Percentiles rank a stretch among this genome's conserved stretches.
These are phyloP conservation scores for Anthostomella pinea DNA, from an alignment of 2,329 filamentous ascomycete genomes.

Conservation along the genomic window DNA sequence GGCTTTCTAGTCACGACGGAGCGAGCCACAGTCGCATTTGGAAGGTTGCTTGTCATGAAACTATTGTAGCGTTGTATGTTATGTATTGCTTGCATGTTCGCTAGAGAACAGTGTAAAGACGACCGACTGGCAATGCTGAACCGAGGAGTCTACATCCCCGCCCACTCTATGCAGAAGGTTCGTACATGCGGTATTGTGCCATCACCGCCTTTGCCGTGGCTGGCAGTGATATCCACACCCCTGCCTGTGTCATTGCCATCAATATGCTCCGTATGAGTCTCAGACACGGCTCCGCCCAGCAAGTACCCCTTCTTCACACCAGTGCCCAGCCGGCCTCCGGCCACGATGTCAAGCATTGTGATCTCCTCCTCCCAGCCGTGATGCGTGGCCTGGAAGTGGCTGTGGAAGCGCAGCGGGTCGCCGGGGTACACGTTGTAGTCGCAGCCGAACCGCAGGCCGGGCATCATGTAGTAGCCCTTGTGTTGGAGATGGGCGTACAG, in stretches of 20 bases:
- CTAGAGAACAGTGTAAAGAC: too few relatives aligned
- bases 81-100: too few relatives aligned
- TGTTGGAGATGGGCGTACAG: conserved; percentile 79
- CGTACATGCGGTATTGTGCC: conserved; percentile 15
- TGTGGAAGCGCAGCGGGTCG: conserved; percentile 91
- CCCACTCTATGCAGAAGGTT: conserved; percentile 26
- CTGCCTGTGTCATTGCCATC: neutral
- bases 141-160: conserved; percentile 21
- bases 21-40: too few relatives aligned
- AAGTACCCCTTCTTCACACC: conserved; percentile 95
- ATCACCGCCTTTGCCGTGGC: neutral
- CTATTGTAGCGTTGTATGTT: too few relatives aligned
- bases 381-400: conserved; percentile 85
- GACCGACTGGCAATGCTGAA: too few relatives aligned
- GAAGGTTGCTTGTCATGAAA: too few relatives aligned
- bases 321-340: conserved; percentile 83
- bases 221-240: neutral
- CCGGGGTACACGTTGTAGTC: conserved; percentile 94
- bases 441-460: conserved; percentile 90
- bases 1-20: too few relatives aligned
- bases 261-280: neutral
- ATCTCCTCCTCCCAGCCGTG: conserved; percentile 87
- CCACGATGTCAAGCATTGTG: conserved; percentile 78
- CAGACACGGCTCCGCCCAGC: conserved; percentile 60
- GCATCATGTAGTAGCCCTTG: conserved; percentile 81